Evolutionary conservation across 257 asterid genomes (phyloP), one percentile per base, ranked within the genome.

Genomic region (Cruciata laevipes): DNA sequence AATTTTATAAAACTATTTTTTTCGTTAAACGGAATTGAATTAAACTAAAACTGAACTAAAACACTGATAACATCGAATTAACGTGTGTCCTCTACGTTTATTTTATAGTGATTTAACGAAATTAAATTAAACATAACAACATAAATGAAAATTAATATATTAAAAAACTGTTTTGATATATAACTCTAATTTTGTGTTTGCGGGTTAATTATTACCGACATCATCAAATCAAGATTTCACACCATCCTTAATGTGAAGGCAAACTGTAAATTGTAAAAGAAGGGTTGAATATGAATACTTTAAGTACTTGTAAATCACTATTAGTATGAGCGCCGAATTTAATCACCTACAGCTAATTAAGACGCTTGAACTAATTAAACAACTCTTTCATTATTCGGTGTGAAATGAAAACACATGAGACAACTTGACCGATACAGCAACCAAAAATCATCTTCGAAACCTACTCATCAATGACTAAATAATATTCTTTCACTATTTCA

Each of bases 341-440:
- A 42, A 42, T 13, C 51, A 12, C 13, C 51, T 13, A 42, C 4
- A 11, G 18, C 51, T 37, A 37, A 37, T 42, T 4, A 42, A 42
- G 51, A 42, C 3, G 55, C 55, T 47, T 47, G 20, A n/a, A 47
- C 20, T 14, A n/a, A 47, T 7, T 14, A 4, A 16, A 47, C 55
- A 47, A 47, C 55, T 47, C 7, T 47, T 13, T 42, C 24, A 65
- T 59, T 24, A 42, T 42, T 10, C 6, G 17, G 21, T 23, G 21
- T 14, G 17, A 47, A 65, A 6, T 38, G 30, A 40, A 11, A 17
- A 23, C 10, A 25, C 62, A 59, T n/a, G n/a, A n/a, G 30, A 27
- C 20, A 14, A 59, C 64, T 59, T 59, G 64, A 11, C 35, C 23
- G 64, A 2, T 30, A 59, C 63, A 59, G 64, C 38, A 58, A 59